Percentiles rank a stretch among this genome's conserved stretches.
These are phyloP conservation scores for Saturnispora saitoi DNA, from an alignment of 805 yeast species.

Conservation along the genomic window DNA sequence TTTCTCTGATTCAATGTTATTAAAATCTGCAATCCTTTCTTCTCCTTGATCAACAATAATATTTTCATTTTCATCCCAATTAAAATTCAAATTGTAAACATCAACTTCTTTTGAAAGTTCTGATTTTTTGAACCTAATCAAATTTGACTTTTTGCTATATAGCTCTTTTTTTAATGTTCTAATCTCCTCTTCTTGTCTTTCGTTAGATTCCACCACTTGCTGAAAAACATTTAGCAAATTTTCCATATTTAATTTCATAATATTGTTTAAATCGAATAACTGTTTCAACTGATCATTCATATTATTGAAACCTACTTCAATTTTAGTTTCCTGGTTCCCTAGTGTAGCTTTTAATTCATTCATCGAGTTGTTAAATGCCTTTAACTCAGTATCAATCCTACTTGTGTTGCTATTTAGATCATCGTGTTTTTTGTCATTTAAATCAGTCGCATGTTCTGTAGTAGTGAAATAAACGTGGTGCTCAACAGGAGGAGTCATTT, in stretches of 20 bases:
- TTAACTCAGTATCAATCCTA: not conserved
- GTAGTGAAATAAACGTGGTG: not conserved
- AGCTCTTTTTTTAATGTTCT: not conserved
- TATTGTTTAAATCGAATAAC: not conserved
- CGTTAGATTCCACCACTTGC: not conserved
- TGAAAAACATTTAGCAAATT: not conserved
- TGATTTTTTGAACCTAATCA: not conserved
- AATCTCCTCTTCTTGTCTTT: not conserved
- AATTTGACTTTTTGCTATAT: not conserved
- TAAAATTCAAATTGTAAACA: not conserved
- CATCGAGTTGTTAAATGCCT: not conserved
- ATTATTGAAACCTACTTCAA: not conserved
- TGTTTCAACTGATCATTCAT: not conserved
- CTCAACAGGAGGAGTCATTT: not conserved
- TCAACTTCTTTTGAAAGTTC: not conserved
- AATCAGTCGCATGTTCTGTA: not conserved
- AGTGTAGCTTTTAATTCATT: not conserved
- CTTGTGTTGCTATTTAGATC: not conserved
- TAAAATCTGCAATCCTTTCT: not conserved
- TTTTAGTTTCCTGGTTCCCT: not conserved
- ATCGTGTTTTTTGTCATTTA: not conserved
- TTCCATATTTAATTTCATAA: not conserved
- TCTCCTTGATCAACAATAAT: not conserved
- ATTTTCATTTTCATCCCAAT: not conserved
- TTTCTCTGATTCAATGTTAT: not conserved